These are phyloP conservation scores for Seiridium cupressi DNA, from an alignment of 2,329 filamentous ascomycete genomes.

Conservation along the genomic window DNA sequence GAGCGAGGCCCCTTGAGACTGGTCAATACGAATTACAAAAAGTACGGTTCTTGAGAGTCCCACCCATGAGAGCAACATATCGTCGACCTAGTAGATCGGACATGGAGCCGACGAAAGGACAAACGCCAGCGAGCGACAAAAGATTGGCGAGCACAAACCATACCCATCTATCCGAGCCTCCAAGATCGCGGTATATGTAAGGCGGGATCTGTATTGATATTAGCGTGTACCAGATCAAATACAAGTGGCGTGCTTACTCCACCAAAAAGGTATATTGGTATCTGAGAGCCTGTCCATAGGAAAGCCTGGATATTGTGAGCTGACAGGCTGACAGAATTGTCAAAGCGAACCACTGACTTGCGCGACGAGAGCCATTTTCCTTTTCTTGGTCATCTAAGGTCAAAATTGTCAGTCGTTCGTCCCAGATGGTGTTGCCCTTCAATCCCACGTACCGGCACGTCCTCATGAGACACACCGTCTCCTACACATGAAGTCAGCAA, in stretches of 20 bases:
- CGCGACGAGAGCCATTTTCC: slow-evolving; percentile 8
- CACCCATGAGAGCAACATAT: slow-evolving; percentile 54
- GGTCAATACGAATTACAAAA: neutral
- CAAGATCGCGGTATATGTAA: slow-evolving; percentile 59
- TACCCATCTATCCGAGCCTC: slow-evolving; percentile 58
- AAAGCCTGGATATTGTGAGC: slow-evolving; percentile 38
- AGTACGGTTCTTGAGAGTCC: no score
- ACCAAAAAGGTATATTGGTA: slow-evolving; percentile 52
- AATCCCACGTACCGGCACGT: neutral
- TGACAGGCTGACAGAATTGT: no score
- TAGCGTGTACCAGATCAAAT: neutral
- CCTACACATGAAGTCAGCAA: neutral
- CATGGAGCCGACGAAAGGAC: slow-evolving; percentile 64
- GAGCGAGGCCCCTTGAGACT: neutral
- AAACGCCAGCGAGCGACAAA: slow-evolving; percentile 54
- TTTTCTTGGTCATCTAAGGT: slow-evolving; percentile 7
- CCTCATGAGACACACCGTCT: neutral
- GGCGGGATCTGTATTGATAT: slow-evolving; percentile 40
- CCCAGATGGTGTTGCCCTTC: neutral
- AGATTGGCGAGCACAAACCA: slow-evolving; percentile 57
- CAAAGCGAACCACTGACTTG: slow-evolving; percentile 33
- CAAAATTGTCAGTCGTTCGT: neutral
- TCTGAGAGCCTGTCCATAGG: slow-evolving; percentile 59
- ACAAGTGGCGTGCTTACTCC: slow-evolving; percentile 25
- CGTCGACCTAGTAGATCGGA: slow-evolving; percentile 63